Evolutionary conservation across 2,329 filamentous ascomycete genomes (phyloP).

Genomic region (Nemania sp.): DNA sequence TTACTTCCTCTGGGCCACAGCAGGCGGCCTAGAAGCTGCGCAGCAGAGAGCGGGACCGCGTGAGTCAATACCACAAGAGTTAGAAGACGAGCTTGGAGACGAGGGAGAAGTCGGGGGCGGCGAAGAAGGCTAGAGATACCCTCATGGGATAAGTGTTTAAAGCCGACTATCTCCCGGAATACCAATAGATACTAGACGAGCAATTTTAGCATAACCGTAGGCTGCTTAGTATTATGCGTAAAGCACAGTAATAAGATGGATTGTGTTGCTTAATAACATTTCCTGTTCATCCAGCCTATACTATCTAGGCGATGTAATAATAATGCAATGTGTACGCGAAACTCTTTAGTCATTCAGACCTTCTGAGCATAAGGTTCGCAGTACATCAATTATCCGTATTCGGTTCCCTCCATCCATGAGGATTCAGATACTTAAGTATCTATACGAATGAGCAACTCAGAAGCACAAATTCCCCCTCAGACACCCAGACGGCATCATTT

Average conservation of each 20-base stretch:
- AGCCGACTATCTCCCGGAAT: neutral
- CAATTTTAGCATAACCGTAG: neutral
- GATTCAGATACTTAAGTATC: neutral
- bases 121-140: conserved; percentile 51
- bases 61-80: conserved; percentile 55
- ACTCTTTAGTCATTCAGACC: neutral
- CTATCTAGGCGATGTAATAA: neutral
- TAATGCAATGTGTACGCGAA: neutral
- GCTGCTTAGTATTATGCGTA: neutral
- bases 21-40: conserved; percentile 73
- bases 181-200: neutral
- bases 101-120: conserved; percentile 66
- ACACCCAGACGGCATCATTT: neutral
- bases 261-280: neutral
- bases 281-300: neutral
- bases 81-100: conserved; percentile 62
- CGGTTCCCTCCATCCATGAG: neutral
- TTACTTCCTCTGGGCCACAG: conserved; percentile 80
- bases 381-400: neutral
- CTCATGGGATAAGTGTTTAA: neutral
- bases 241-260: neutral
- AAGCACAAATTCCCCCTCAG: neutral
- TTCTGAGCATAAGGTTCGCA: neutral
- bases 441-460: neutral
- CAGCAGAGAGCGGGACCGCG: conserved; percentile 60